phyloP scores from a whole-genome alignment of 805 yeast genomes.

The Starmerella vitae region DNA sequence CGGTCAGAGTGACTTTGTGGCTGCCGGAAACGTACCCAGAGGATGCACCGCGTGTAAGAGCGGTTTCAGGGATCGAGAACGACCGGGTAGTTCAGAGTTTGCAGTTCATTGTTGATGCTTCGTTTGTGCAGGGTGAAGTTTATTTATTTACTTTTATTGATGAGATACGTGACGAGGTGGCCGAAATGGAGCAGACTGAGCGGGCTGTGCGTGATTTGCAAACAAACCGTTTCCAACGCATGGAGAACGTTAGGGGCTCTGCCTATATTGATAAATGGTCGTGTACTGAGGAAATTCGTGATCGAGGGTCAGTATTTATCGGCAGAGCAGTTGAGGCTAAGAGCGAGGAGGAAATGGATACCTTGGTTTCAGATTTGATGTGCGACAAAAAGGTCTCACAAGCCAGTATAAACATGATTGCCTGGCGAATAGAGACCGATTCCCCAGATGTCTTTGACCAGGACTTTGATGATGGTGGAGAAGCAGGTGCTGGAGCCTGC shows the following conservation, averaged over 20 bases:
- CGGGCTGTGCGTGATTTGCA: background rate
- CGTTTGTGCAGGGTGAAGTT: conserved; percentile 50
- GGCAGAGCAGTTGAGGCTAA: conserved; percentile 55
- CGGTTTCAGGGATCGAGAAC: conserved; percentile 33
- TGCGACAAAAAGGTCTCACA: conserved; percentile 52
- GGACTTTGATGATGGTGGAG: conserved; percentile 96
- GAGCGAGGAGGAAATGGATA: conserved; percentile 54
- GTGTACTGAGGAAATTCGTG: conserved; percentile 61
- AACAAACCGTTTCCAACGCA: conserved; percentile 31
- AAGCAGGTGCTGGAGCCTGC: conserved; percentile 87
- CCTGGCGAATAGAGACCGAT: conserved; percentile 57
- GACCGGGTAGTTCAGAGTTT: conserved; percentile 38
- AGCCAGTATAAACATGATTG: conserved; percentile 71
- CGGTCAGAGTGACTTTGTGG: conserved; percentile 47
- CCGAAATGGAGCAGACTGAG: background rate
- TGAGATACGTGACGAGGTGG: conserved; percentile 24
- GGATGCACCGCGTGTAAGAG: conserved; percentile 48
- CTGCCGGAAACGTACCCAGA: conserved; percentile 64
- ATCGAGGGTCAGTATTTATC: conserved; percentile 73
- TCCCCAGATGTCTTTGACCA: conserved; percentile 42
- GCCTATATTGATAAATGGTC: conserved; percentile 50
- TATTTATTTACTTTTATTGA: conserved; percentile 71
- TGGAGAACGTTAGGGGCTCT: conserved; percentile 12
- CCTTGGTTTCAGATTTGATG: conserved; percentile 38
- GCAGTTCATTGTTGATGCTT: conserved; percentile 38